Evolutionary conservation across 768 basidiomycete species (phyloP), one percentile per base, ranked within the genome.

Genomic region (Clavulina sp.): DNA sequence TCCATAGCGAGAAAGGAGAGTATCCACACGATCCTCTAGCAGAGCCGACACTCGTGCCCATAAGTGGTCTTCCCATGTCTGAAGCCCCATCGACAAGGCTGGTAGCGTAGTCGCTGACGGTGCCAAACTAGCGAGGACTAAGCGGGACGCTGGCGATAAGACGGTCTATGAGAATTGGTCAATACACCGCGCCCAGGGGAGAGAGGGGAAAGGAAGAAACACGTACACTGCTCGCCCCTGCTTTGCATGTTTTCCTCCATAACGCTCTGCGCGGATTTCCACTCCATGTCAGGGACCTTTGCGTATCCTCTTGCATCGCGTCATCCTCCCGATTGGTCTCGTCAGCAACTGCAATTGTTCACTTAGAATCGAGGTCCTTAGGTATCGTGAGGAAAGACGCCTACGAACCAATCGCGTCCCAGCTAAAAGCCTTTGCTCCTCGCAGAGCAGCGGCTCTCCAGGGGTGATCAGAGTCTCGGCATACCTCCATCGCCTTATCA

Each of bases 41-140:
- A 86, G 68, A 47, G 86, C 72, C 57, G 78, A 79, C 48, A 91
- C 69, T 53, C 85, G 81, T 0, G 85, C 87, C 95, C 95, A 99
- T 0, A 97, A 70, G 61, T 92, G 81, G 60, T 99, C 95, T 60
- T 92, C 85, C 92, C 93, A 97, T 21, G 84, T 82, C 31, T 79
- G 67, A 2, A 82, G 77, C 0, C 78, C 72, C 56, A 82, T 78
- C 1, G 69, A 40, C 31, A 88, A 73, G 30, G 81, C 64, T 21
- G 64, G 66, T 0, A 76, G 72, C 1, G 83, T 84, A 63, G 73
- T 79, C 43, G 71, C 75, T 9, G 72, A 81, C 30, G 80, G 92
- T 26, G 72, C 79, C 5, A 99, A 74, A 0, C 89, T 79, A 0
- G 91, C 92, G 58, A 89, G 92, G 0, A 97, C 68, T 1, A 80